Percentiles rank a stretch among this genome's conserved stretches.
These are phyloP conservation scores for Prunus campanulata DNA, from an alignment of 306 rosid species.

Conservation along the genomic window DNA sequence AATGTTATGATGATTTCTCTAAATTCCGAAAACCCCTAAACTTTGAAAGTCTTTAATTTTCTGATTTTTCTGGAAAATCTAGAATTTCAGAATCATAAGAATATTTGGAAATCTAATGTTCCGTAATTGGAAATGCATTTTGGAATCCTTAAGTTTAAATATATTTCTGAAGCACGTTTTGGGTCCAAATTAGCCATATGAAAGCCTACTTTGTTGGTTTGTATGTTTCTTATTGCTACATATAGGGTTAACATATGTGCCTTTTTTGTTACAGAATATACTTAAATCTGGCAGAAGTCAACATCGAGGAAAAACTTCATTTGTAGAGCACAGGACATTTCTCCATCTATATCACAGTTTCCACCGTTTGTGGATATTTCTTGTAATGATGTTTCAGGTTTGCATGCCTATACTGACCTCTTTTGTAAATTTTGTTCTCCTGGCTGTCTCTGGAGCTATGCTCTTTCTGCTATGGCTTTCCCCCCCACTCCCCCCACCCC, in stretches of 20 bases:
- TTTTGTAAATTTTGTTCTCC: neutral
- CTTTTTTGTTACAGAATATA: slow-evolving; percentile 43
- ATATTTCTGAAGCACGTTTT: neutral
- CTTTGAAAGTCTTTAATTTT: neutral
- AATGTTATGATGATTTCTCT: neutral
- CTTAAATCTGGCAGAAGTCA: slow-evolving; percentile 49
- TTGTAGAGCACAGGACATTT: slow-evolving; percentile 96
- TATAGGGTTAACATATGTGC: slow-evolving; percentile 1
- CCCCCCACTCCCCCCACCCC: too few relatives aligned
- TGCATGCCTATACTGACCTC: neutral
- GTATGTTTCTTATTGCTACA: neutral
- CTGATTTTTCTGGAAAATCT: neutral
- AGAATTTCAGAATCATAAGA: neutral
- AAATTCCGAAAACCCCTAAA: neutral
- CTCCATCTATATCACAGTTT: slow-evolving; percentile 94
- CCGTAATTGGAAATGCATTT: neutral
- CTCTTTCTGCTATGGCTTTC: neutral
- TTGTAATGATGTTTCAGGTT: slow-evolving; percentile 98
- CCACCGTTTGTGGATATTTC: slow-evolving; percentile 94
- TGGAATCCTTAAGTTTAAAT: neutral
- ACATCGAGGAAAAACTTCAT: slow-evolving; percentile 83
- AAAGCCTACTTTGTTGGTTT: neutral
- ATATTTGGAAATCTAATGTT: neutral
- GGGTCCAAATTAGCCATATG: neutral
- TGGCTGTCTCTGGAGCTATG: neutral